Conservation (phyloP, 805 yeast genomes). For the Phaffomyces antillensis region DNA sequence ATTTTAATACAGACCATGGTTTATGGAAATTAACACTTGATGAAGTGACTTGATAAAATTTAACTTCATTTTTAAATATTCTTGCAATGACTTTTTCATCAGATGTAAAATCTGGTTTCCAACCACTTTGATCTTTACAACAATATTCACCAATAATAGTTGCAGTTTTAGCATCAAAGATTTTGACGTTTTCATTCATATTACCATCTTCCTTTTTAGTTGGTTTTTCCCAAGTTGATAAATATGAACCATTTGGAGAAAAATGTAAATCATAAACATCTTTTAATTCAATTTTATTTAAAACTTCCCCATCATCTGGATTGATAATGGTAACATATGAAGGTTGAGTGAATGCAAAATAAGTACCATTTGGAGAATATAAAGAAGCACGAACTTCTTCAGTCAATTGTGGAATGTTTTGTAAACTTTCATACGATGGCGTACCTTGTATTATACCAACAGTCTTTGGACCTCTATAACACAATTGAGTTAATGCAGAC, state of each 20-base stretch:
- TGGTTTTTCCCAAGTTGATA: constrained; percentile 90
- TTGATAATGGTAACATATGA: constrained; percentile 48
- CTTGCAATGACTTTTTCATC: constrained; percentile 71
- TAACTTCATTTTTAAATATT: constrained; percentile 52
- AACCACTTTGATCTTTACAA: constrained; percentile 78
- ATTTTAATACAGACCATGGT: constrained; percentile 51
- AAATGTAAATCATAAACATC: constrained; percentile 80
- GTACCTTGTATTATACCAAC: constrained; percentile 46
- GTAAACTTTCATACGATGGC: constrained; percentile 28
- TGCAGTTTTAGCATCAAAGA: constrained; percentile 53
- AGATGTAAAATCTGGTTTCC: constrained; percentile 86
- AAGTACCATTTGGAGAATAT: constrained; percentile 62
- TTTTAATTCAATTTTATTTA: constrained; percentile 42
- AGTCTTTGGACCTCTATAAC: constrained; percentile 45
- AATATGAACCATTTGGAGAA: constrained; percentile 79
- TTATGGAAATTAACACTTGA: constrained; percentile 34
- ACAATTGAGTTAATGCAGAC: constrained; percentile 23
- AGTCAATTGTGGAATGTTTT: constrained; percentile 21
- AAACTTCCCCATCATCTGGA: constrained; percentile 42
- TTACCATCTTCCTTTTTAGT: constrained; percentile 63
- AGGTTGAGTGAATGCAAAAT: constrained; percentile 70
- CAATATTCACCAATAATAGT: constrained; percentile 54
- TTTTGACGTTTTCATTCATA: constrained; percentile 71
- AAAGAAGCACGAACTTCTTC: constrained; percentile 55
- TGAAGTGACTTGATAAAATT: constrained; percentile 52